Evolutionary conservation across 257 asterid species (phyloP), one percentile per base, ranked within the genome.

Genomic region (Nicotiana sylvestris): DNA sequence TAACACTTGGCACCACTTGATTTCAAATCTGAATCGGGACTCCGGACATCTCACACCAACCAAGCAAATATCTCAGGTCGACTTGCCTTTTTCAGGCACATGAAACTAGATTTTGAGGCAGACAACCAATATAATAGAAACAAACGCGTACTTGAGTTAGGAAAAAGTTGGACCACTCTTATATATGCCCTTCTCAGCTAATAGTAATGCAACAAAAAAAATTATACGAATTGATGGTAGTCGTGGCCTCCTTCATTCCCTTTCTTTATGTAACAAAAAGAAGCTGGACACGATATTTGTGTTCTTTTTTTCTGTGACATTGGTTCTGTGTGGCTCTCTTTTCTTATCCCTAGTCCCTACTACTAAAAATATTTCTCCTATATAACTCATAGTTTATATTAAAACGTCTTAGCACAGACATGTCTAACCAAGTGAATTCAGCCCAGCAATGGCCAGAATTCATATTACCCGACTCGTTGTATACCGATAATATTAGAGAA

Each of bases 261-360:
- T 87, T 87, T 83, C 88, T 79, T 86, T 81, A 82, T 21, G 65
- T n/a, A 84, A 67, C 84, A 79, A 88, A 86, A 85, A 83, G 86
- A 88, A 88, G 86, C 81, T 84, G 64, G 87, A 91, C 83, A 87
- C 87, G 83, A 82, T 77, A 83, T 83, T 83, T 55, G 64, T 17
- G 29, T 83, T 82, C 77, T 80, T 85, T 66, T 21, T 80, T 88
- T 90, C 92, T 79, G 86, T 68, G 82, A 86, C 90, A 87, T 86
- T 89, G 82, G 85, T 89, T 89, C 84, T 92, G 93, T 92, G 94
- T 92, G 98, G 92, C 93, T 93, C 93, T 94, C 95, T 92, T 95
- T 88, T 67, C 96, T 93, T 91, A 92, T 95, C 98, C 87, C 91
- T 81, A 84, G 55, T 43, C 87, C 1, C 91, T 80, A 84, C 64